Conservation (phyloP, 139 green algal species). For the Spirogloea muscicola region DNA sequence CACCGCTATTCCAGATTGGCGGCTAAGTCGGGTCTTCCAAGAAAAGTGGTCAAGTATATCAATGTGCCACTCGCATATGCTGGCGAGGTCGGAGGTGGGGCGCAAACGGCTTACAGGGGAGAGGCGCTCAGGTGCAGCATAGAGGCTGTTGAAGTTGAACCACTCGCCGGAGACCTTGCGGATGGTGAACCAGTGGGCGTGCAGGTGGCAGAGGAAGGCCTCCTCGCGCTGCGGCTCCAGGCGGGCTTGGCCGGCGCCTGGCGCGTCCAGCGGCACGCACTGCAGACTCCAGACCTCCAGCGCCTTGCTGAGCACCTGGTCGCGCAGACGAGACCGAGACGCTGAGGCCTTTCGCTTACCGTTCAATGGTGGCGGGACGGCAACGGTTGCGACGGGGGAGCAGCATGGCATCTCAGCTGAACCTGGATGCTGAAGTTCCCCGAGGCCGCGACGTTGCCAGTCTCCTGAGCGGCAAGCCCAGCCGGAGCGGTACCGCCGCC, state of each 20-base stretch:
- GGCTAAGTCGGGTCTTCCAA: too few species aligned
- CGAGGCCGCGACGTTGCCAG: slow-evolving; percentile 68
- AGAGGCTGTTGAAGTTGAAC: slow-evolving; percentile 86
- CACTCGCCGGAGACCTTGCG: slow-evolving; percentile 53
- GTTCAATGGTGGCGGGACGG: too few species aligned
- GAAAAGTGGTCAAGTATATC: too few species aligned
- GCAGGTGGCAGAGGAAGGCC: slow-evolving; percentile 41
- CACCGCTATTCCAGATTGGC: too few species aligned
- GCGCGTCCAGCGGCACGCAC: slow-evolving; percentile 48
- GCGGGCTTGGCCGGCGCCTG: slow-evolving; percentile 30
- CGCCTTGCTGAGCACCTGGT: slow-evolving; percentile 58
- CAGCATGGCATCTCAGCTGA: too few species aligned
- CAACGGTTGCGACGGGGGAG: too few species aligned
- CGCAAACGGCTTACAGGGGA: too few species aligned
- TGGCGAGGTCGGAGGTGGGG: too few species aligned
- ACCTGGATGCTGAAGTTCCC: slow-evolving; percentile 83
- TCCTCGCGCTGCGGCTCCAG: slow-evolving; percentile 55
- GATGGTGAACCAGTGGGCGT: slow-evolving; percentile 83
- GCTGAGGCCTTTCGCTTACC: too few species aligned
- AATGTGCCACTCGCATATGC: too few species aligned
- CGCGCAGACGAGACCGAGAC: background rate
- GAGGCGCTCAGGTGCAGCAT: slow-evolving; percentile 67
- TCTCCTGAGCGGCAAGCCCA: slow-evolving; percentile 55
- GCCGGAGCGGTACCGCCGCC: slow-evolving; percentile 54
- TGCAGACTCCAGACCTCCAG: slow-evolving; percentile 67